Evolutionary conservation across 192 early-diverging fungal species (phyloP).

Genomic region (Podila verticillata): DNA sequence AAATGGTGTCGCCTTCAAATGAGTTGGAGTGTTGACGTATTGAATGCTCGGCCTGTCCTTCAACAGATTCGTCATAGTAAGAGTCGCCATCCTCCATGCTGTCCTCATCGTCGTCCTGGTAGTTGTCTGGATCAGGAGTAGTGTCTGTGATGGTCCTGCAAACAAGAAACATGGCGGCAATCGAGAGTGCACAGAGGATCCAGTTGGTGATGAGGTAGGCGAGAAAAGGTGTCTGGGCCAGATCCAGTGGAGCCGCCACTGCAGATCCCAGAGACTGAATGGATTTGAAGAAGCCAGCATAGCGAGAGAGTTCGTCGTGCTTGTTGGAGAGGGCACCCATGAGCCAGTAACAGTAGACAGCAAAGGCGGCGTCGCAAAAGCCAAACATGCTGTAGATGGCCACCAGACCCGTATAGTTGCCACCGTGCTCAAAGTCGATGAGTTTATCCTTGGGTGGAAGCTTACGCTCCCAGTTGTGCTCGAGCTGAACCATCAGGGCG

Average conservation of each 20-base stretch:
- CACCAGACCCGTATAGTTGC: conserved; percentile 23
- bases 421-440: conserved; percentile 36
- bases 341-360: conserved; percentile 80
- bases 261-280: conserved; percentile 83
- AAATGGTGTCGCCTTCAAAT: conserved; percentile 16
- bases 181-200: conserved; percentile 45
- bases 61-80: neutral
- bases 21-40: conserved; percentile 4
- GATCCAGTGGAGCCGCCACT: conserved; percentile 75
- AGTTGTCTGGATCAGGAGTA: conserved; percentile 10
- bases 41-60: neutral
- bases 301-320: conserved; percentile 74
- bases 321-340: conserved; percentile 91
- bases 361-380: conserved; percentile 49
- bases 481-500: conserved; percentile 62
- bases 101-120: conserved; percentile 5
- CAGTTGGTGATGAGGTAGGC: conserved; percentile 50
- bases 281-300: conserved; percentile 89
- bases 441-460: neutral
- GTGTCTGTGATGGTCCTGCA: conserved; percentile 47
- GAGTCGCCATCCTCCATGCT: conserved; percentile 13
- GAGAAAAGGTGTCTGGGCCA: conserved; percentile 39
- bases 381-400: conserved; percentile 48
- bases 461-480: conserved; percentile 54
- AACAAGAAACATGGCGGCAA: conserved; percentile 50